A percentile compares a stretch with the other conserved stretches of the same genome.
Evolutionary conservation across 1,284 basidiomycete species (phyloP).

Genomic region (Heterobasidion annosum): DNA sequence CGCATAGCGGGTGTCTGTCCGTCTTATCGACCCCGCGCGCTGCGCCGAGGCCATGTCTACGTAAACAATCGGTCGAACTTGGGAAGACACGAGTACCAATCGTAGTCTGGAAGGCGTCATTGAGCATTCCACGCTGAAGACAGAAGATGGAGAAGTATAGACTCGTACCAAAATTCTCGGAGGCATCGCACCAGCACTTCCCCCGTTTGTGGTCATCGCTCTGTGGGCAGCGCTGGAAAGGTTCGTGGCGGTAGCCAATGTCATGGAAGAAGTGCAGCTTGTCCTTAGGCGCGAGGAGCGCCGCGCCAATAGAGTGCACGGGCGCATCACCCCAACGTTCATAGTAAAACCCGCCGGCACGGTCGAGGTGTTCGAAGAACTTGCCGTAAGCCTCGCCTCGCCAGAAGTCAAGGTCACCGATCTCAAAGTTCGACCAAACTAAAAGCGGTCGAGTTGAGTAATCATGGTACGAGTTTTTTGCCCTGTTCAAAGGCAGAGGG

Average conservation of each 20-base stretch:
- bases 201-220: slow-evolving; percentile 46
- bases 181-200: slow-evolving; percentile 58
- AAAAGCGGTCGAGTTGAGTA: not conserved
- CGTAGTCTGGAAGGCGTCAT: slow-evolving; percentile 41
- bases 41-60: slow-evolving; percentile 1
- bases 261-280: slow-evolving; percentile 77
- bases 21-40: slow-evolving; percentile 43
- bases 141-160: not conserved
- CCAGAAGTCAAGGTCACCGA: slow-evolving; percentile 80
- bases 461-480: not conserved
- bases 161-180: slow-evolving; percentile 53
- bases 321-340: slow-evolving; percentile 94
- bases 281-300: slow-evolving; percentile 72
- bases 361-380: slow-evolving; percentile 82
- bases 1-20: not conserved
- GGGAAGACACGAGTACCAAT: slow-evolving; percentile 75
- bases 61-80: slow-evolving; percentile 58
- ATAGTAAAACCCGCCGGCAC: slow-evolving; percentile 88
- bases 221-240: slow-evolving; percentile 76
- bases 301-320: slow-evolving; percentile 81
- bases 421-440: slow-evolving; percentile 93
- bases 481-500: not conserved
- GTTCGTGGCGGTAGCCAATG: slow-evolving; percentile 63
- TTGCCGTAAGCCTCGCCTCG: slow-evolving; percentile 73
- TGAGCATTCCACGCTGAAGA: not conserved